These are phyloP conservation scores for Lepiota venenata DNA, from an alignment of 768 basidiomycete genomes.

Conservation along the genomic window DNA sequence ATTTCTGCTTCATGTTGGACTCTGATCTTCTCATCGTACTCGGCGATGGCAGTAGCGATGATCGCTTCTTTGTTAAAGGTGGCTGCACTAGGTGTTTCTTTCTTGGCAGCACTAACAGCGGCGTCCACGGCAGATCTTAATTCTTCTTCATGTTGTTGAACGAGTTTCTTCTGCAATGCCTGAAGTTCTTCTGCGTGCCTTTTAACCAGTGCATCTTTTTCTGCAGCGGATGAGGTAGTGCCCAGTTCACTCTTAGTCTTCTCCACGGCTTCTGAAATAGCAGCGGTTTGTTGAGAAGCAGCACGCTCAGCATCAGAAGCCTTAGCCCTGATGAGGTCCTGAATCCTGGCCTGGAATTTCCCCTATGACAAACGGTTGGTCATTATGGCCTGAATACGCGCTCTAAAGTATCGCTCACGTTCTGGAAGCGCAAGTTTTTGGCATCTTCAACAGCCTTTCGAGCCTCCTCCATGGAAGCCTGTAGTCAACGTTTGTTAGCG, in stretches of 20 bases:
- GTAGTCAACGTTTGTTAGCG: neutral
- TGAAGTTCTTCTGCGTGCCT: slow-evolving; percentile 61
- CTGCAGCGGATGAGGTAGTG: slow-evolving; percentile 16
- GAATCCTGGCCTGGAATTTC: slow-evolving; percentile 54
- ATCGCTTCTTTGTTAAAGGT: slow-evolving; percentile 30
- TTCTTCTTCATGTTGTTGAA: slow-evolving; percentile 48
- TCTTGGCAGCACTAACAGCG: slow-evolving; percentile 37
- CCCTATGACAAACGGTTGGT: slow-evolving; percentile 38
- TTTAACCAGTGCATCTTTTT: slow-evolving; percentile 40
- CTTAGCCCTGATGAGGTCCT: slow-evolving; percentile 49
- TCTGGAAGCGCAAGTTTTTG: slow-evolving; percentile 39
- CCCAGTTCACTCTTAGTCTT: slow-evolving; percentile 47
- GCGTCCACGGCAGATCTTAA: slow-evolving; percentile 51
- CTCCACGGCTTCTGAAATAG: slow-evolving; percentile 55
- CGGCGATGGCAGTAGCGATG: slow-evolving; percentile 47
- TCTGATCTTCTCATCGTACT: slow-evolving; percentile 45
- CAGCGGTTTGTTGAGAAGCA: slow-evolving; percentile 42
- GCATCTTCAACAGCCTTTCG: slow-evolving; percentile 42
- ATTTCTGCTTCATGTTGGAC: slow-evolving; percentile 53
- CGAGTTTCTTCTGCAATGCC: slow-evolving; percentile 49
- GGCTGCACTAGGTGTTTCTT: slow-evolving; percentile 24
- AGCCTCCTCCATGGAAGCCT: slow-evolving; percentile 40
- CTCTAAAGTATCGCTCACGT: slow-evolving; percentile 24
- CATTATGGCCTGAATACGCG: neutral
- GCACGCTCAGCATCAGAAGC: slow-evolving; percentile 41